These are phyloP conservation scores for Murraya koenigii DNA, from an alignment of 345 rosid genomes.

Conservation along the genomic window DNA sequence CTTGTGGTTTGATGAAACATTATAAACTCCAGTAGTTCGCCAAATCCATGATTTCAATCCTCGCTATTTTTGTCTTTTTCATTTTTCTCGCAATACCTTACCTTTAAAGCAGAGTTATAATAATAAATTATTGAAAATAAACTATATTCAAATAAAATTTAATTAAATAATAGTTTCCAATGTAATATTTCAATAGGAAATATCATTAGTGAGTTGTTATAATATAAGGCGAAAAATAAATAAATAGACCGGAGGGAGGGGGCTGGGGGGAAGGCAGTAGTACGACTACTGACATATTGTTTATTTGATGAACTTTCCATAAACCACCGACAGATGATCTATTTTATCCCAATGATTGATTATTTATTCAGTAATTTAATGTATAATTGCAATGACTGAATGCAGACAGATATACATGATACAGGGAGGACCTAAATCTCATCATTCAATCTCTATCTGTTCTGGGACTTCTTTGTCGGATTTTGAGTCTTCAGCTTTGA, in stretches of 20 bases:
- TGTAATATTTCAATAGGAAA: too few species aligned
- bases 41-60: neutral
- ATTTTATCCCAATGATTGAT: neutral
- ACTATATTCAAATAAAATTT: too few species aligned
- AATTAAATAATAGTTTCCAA: too few species aligned
- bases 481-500: slow-evolving; percentile 27
- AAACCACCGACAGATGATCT: neutral
- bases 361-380: neutral
- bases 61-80: neutral
- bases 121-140: too few species aligned
- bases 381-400: neutral
- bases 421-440: neutral
- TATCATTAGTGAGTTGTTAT: too few species aligned
- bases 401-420: neutral
- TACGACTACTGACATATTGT: neutral
- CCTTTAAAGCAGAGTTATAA: too few species aligned
- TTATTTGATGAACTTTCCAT: neutral
- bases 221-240: too few species aligned
- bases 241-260: too few species aligned
- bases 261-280: too few species aligned
- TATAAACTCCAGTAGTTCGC: neutral
- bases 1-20: neutral
- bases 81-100: too few species aligned
- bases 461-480: slow-evolving; percentile 43
- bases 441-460: slow-evolving; percentile 57